Base-by-base conservation (phyloP, 2,329 filamentous ascomycete genomes). In the Neopestalotiopsis sp. region DNA sequence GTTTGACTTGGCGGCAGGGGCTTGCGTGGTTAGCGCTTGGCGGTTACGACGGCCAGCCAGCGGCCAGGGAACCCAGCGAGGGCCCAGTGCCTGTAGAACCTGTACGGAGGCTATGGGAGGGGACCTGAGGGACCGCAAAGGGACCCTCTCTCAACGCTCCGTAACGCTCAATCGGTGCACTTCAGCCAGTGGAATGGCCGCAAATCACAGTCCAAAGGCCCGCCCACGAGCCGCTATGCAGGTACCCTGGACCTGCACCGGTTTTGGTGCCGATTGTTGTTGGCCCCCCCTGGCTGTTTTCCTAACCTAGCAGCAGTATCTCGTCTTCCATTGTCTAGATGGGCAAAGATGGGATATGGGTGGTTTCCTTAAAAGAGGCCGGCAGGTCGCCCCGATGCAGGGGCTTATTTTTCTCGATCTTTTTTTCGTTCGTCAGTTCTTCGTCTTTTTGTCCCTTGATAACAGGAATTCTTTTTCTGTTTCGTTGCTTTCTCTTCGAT, bases 1-100 rank as follows among this genome's bases (percentile, higher is more conserved):
- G 68, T 69, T 75, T 75, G 73, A 75, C 74, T 75, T 75, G 74
- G 74, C 74, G 72, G 67, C 69, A 68, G 69, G 60, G 68, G 64
- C 66, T 69, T 63, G 69, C 70, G 68, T 69, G 69, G 65, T 69
- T 67, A 17, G 42, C 40, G 66, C 69, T 71, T 69, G 68, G 68
- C 69, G 34, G 69, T 68, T 34, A 24, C 65, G 24, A n/a, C 32
- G 34, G 20, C 17, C 52, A 59, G 24, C 52, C 52, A 20, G 17
- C n/a, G 10, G 32, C 42, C 45, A 52, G 45, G 45, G 45, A 13
- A 28, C 62, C 38, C 24, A 28, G 56, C 6, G 45, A 17, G 45
- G 5, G 14, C 62, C 38, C 24, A 28, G 56, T 17, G 12, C 32
- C 42, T 14, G 13, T 49, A n/a, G 42, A 20, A 17, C 45, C 45